Evolutionary conservation across 1,139 yeast genomes (phyloP).

Genomic region (Hansenula anomala): DNA sequence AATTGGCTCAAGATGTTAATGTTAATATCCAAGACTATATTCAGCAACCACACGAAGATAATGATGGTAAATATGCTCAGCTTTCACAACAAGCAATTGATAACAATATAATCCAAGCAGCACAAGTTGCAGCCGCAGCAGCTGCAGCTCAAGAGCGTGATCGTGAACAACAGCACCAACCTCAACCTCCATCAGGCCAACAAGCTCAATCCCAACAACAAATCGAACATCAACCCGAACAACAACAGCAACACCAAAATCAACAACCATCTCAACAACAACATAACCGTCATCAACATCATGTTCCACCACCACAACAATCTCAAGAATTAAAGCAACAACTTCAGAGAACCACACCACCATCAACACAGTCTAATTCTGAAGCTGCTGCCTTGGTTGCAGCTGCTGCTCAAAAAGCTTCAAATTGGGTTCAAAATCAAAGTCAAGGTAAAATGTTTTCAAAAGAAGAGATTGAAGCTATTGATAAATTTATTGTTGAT

Average conservation of each 20-base stretch:
- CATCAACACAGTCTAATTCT: not conserved
- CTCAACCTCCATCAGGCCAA: conserved; percentile 4
- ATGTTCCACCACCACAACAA: conserved; percentile 2
- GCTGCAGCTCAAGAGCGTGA: conserved; percentile 22
- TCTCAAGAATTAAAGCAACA: not conserved
- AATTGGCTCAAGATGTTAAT: conserved; percentile 47
- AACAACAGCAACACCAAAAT: conserved; percentile 5
- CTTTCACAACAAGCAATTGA: conserved; percentile 5
- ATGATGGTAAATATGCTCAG: conserved; percentile 6
- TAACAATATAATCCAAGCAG: conserved; percentile 17
- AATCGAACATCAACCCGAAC: not conserved
- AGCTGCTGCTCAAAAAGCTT: conserved; percentile 30
- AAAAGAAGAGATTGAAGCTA: conserved; percentile 59
- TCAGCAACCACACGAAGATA: conserved; percentile 18
- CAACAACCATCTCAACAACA: conserved; percentile 2
- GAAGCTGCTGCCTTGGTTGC: conserved; percentile 27
- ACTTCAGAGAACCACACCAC: not conserved
- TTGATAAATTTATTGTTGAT: conserved; percentile 66
- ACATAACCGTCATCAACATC: conserved; percentile 4
- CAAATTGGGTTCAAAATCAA: conserved; percentile 19
- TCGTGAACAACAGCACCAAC: not conserved
- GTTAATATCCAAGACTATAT: conserved; percentile 44
- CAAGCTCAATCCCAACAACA: conserved; percentile 3
- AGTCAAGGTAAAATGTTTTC: conserved; percentile 46
- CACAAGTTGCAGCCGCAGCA: conserved; percentile 13